Percentiles rank a stretch among this genome's conserved stretches.
Evolutionary conservation across 371 early-diverging fungal genomes (phyloP).

Genomic region (Dichotomocladium elegans): DNA sequence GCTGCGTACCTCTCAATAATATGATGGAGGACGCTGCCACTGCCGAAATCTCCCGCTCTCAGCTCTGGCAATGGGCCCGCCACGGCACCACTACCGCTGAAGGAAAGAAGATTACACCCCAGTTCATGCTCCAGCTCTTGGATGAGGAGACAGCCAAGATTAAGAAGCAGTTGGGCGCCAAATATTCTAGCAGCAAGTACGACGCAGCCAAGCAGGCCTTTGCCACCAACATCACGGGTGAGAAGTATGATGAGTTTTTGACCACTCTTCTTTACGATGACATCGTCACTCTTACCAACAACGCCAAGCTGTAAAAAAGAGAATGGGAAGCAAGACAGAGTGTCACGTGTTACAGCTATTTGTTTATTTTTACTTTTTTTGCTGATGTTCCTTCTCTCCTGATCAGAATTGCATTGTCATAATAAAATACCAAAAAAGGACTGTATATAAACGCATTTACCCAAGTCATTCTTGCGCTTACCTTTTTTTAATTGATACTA

Average conservation of each 20-base stretch:
- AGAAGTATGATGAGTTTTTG: conserved; percentile 83
- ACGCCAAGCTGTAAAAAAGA: conserved; percentile 17
- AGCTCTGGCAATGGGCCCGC: conserved; percentile 95
- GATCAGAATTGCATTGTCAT: too few species aligned
- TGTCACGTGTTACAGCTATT: too few species aligned
- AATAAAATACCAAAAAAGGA: too few species aligned
- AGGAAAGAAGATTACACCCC: conserved; percentile 74
- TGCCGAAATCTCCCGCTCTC: conserved; percentile 95
- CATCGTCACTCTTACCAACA: conserved; percentile 31
- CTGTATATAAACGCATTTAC: too few species aligned
- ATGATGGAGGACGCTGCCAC: conserved; percentile 67
- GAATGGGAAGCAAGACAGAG: too few species aligned
- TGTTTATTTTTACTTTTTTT: too few species aligned
- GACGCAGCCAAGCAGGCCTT: conserved; percentile 73
- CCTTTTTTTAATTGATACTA: too few species aligned
- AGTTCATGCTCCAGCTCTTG: conserved; percentile 67
- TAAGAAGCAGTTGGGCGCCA: conserved; percentile 57
- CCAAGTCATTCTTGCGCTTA: too few species aligned
- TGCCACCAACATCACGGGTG: conserved; percentile 72
- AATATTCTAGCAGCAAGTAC: conserved; percentile 64
- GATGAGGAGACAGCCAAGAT: conserved; percentile 82
- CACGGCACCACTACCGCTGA: conserved; percentile 81
- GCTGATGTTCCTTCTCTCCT: too few species aligned
- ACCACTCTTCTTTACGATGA: conserved; percentile 80
- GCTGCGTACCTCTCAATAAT: conserved; percentile 90